phyloP scores from a whole-genome alignment of 2,329 filamentous ascomycete species.

The Alternaria sp. region DNA sequence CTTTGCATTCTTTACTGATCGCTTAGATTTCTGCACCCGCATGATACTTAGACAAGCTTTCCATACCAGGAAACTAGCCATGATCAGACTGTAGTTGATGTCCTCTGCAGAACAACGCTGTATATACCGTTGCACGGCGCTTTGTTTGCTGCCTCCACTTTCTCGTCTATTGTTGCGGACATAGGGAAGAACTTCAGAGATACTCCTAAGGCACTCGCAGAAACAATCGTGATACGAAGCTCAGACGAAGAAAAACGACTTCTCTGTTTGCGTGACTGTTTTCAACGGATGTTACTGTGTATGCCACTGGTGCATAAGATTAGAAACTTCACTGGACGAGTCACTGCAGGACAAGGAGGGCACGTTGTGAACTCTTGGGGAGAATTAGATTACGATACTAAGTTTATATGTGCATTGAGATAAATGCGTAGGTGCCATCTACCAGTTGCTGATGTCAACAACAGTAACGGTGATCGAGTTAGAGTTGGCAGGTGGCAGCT shows the following conservation, averaged over 20 bases:
- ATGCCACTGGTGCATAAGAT: not conserved
- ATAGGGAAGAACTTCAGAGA: not conserved
- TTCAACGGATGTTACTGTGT: not conserved
- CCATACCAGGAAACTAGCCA: not conserved
- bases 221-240: not conserved
- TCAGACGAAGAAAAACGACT: not conserved
- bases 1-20: not conserved
- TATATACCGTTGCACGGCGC: no score
- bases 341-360: not conserved
- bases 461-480: constrained; percentile 46
- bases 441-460: constrained; percentile 42
- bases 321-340: not conserved
- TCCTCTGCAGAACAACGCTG: not conserved
- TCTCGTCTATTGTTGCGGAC: not conserved
- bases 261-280: not conserved
- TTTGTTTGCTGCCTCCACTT: not conserved
- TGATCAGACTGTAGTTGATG: not conserved
- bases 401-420: not conserved
- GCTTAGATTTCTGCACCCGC: no score
- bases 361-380: not conserved
- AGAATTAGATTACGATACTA: not conserved
- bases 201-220: not conserved
- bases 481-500: constrained; percentile 45
- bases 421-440: not conserved
- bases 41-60: no score